Evolutionary conservation across 23 red algal genomes (phyloP), one percentile per base, ranked within the genome.

Genomic region (Cyanidium caldarium): DNA sequence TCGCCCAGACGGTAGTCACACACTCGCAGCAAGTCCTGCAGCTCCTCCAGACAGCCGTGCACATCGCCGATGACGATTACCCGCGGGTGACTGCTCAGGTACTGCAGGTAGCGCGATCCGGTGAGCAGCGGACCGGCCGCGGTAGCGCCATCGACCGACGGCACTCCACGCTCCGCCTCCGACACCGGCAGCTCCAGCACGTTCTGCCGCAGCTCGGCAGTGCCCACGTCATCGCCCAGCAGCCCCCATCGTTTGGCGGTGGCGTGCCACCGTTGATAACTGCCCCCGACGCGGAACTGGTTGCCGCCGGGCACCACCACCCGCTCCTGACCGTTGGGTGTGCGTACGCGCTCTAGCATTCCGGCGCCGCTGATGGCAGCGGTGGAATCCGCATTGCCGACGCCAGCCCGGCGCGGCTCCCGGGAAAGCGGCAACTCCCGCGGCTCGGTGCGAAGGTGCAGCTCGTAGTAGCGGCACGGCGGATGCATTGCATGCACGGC

Each of bases 31-130:
- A 95, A 33, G 21, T 70, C 79, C 72, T 80, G 70, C 57, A 95
- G 37, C 75, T 95, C 90, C 13, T 82, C 67, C 34, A 95, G 78
- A 45, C 90, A 95, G 12, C 90, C 90, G 65, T 95, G 90, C 14
- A 95, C 78, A 43, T 95, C 90, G 39, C 90, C 90, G 14, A 95
- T 79, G n/a, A 73, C 82, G 73, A 95, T 95, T n/a, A 95, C 68
- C 14, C 90, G 77, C 12, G 90, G 90, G 17, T 69, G 40, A 30
- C 69, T 73, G 20, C 66, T 70, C 39, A 90, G 42, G 35, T 68
- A 73, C 2, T 2, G 43, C 16, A 37, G 12, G n/a, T 31, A 23
- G 2, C 2, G 21, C 1, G 1, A 37, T 42, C 45, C 67, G 17
- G 12, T 19, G 19, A 42, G 2, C 23, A 35, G 67, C 39, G 35